phyloP scores from a whole-genome alignment of 148 eudicot species.

The Camellia sinensis region DNA sequence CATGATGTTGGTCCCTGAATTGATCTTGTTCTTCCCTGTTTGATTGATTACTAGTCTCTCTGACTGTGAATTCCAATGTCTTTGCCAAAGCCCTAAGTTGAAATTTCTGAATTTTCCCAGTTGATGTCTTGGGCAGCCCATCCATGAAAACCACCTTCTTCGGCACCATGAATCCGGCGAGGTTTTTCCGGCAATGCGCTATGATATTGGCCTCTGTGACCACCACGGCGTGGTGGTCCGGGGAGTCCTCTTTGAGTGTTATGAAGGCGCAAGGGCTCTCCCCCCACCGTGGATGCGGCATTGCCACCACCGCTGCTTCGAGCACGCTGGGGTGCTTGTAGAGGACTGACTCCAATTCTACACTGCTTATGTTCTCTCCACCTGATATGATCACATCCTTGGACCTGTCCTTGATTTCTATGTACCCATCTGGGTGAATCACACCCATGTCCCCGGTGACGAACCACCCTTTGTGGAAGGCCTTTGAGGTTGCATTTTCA shows the following conservation, averaged over 20 bases:
- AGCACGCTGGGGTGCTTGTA: slow-evolving; percentile 46
- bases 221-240: background rate
- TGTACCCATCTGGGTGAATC: slow-evolving; percentile 63
- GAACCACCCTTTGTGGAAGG: slow-evolving; percentile 64
- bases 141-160: slow-evolving; percentile 60
- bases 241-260: slow-evolving; percentile 23
- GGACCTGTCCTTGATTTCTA: slow-evolving; percentile 68
- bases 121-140: slow-evolving; percentile 56
- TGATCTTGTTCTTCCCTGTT: slow-evolving; percentile 1
- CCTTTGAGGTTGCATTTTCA: slow-evolving; percentile 40
- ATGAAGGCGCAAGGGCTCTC: slow-evolving; percentile 86
- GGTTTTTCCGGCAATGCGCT: slow-evolving; percentile 46
- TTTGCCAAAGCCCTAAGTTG: slow-evolving; percentile 50
- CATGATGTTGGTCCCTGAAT: slow-evolving; percentile 12
- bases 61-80: slow-evolving; percentile 14
- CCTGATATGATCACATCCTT: slow-evolving; percentile 91
- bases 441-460: slow-evolving; percentile 84
- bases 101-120: slow-evolving; percentile 52
- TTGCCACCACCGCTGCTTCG: slow-evolving; percentile 74
- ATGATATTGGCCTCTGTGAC: slow-evolving; percentile 49
- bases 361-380: slow-evolving; percentile 84
- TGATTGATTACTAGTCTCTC: background rate
- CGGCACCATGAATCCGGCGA: slow-evolving; percentile 65
- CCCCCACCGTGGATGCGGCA: slow-evolving; percentile 81
- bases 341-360: slow-evolving; percentile 56